A percentile compares a stretch with the other conserved stretches of the same genome.
These are phyloP conservation scores for Candida ortonii DNA, from an alignment of 805 yeast species.

Conservation along the genomic window DNA sequence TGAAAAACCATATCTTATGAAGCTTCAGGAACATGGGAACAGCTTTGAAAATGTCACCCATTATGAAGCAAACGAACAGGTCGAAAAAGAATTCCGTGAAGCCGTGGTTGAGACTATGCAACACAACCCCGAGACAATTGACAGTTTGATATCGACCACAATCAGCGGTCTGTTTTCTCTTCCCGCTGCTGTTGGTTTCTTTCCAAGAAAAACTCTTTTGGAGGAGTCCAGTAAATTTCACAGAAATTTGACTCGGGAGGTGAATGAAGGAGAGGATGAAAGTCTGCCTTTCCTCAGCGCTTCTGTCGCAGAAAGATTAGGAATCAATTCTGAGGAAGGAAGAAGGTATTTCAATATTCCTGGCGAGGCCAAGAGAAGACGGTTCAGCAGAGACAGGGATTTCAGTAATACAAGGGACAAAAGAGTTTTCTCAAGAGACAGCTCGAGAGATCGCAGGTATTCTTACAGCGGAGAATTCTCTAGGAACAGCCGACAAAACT, in stretches of 20 bases:
- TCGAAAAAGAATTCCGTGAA: constrained; percentile 29
- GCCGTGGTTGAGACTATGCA: not conserved
- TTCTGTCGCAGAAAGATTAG: constrained; percentile 25
- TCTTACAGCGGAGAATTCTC: not conserved
- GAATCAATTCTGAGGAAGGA: constrained; percentile 24
- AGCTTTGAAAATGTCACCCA: constrained; percentile 43
- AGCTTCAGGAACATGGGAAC: constrained; percentile 54
- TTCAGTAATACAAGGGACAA: constrained; percentile 1
- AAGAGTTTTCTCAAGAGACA: too few relatives aligned
- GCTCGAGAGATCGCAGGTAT: too few relatives aligned
- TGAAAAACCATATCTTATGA: constrained; percentile 55
- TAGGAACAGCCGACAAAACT: not conserved
- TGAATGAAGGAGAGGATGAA: constrained; percentile 22
- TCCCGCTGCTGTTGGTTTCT: constrained; percentile 27
- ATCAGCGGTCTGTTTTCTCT: constrained; percentile 21
- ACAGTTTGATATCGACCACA: constrained; percentile 15
- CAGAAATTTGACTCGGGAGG: constrained; percentile 25
- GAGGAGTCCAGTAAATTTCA: constrained; percentile 33
- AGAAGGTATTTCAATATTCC: constrained; percentile 32
- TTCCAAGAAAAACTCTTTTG: constrained; percentile 32
- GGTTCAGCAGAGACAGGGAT: not conserved
- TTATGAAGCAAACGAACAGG: too few relatives aligned
- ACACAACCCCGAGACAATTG: constrained; percentile 14
- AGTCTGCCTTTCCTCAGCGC: constrained; percentile 16
- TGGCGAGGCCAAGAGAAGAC: constrained; percentile 15